A percentile compares a stretch with the other conserved stretches of the same genome.
These are phyloP conservation scores for Talaromyces liani DNA, from an alignment of 495 filamentous ascomycete genomes.

Conservation along the genomic window DNA sequence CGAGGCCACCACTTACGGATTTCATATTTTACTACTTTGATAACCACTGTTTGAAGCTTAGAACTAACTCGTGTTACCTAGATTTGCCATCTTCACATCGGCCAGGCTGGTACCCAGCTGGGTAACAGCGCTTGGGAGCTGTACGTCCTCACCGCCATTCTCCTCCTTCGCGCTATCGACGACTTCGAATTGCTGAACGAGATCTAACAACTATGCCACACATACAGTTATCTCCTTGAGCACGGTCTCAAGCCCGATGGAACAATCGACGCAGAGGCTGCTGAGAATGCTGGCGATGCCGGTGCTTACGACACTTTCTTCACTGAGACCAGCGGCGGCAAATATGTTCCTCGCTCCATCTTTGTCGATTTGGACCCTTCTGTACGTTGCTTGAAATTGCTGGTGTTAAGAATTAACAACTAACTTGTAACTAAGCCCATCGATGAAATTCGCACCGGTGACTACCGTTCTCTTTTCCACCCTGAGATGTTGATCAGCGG, in stretches of 20 bases:
- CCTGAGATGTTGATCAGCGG: conserved; percentile 82
- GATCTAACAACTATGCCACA: neutral
- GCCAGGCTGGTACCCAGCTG: conserved; percentile 89
- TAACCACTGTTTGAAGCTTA: neutral
- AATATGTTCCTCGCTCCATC: conserved; percentile 86
- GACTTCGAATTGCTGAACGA: neutral
- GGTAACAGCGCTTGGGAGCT: conserved; percentile 94
- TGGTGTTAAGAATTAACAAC: neutral
- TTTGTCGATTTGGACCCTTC: conserved; percentile 87
- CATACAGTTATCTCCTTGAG: conserved; percentile 74
- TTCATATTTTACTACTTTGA: neutral
- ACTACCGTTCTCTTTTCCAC: conserved; percentile 81
- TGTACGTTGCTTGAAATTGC: conserved; percentile 28
- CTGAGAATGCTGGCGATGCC: conserved; percentile 50
- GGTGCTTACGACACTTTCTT: conserved; percentile 89
- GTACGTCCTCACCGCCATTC: conserved; percentile 55
- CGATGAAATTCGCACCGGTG: conserved; percentile 82
- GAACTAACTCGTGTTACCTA: conserved; percentile 20
- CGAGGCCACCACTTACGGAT: too few species aligned
- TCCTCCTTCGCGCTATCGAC: conserved; percentile 5
- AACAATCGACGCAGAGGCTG: conserved; percentile 51
- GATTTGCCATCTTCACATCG: conserved; percentile 86
- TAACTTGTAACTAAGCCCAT: conserved; percentile 49
- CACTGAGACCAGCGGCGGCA: conserved; percentile 76
- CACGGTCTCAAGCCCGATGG: conserved; percentile 80